Base-by-base conservation (phyloP, 306 rosid genomes). In the Neltuma alba region DNA sequence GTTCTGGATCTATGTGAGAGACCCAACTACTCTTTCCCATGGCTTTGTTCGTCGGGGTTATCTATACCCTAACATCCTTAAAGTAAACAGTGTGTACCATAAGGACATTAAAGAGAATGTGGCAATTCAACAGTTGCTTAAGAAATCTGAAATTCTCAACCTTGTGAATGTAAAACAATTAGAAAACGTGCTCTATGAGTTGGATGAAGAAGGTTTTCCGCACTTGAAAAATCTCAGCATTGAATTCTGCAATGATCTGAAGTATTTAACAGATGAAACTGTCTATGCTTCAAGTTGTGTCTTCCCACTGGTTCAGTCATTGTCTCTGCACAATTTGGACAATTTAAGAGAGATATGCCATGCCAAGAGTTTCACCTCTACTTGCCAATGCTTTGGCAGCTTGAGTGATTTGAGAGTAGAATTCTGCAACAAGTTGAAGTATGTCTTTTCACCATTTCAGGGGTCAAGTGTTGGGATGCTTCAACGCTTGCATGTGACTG, bases 1-100 rank as follows among this genome's bases (percentile, higher is more conserved):
- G 6, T 83, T 78, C 66, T 83, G 86, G 82, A 54, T 82, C 12
- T 82, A 77, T 72, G 5, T 72, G 2, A 55, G 31, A 15, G 41
- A 11, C 27, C 16, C 77, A 28, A 28, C 79, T n/a, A 25, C 67
- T 27, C 55, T 64, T 64, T 80, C 25, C 31, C 60, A 50, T 38
- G 75, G 58, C 16, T 55, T 40, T 72, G 58, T 48, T 28, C 64
- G 67, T 67, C 36, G 41, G 64, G 76, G 77, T 10, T 78, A 67
- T 40, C 18, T 82, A 2, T 48, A 76, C 25, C 75, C 81, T 61
- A 82, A 63, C 44, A 72, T 44, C 38, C 33, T 83, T 47, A 34
- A 12, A 37, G 28, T 77, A 2, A 60, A 41, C 27, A 41, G 33
- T 16, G 15, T 52, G 21, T 52, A 74, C n/a, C 45, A 21, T 45